Evolutionary conservation across 1,139 yeast genomes (phyloP), one percentile per base, ranked within the genome.

Genomic region (Zygosaccharomyces pseudobailii): DNA sequence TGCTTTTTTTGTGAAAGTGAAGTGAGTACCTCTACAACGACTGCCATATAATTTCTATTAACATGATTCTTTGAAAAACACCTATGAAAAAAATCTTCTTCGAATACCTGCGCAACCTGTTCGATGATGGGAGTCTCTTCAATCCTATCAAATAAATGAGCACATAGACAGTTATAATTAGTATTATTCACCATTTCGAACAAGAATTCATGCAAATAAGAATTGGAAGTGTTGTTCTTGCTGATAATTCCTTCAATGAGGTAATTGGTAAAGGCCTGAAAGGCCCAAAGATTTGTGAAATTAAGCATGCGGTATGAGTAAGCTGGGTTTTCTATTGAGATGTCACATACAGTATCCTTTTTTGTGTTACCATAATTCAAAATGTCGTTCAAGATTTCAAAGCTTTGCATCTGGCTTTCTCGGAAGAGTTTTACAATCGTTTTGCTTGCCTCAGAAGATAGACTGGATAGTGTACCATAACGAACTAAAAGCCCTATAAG

Each of bases 211-310:
- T 48, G 52, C 34, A 55, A 38, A 1, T 40, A 32, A 4, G 45
- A 38, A 17, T 36, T 41, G 10, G 40, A 19, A 13, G 41, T 25
- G 10, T 38, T 42, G 10, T 36, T 36, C 4, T 10, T n/a, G 10
- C 42, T 8, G 10, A 44, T 21, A 8, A 53, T 22, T n/a, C 40
- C 31, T 17, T 50, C 51, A 13, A 61, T 40, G 31, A 51, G 50
- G 42, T 48, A 61, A 24, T 52, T 51, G 2, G 66, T 61, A 33
- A 52, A 55, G 1, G 59, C 57, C 46, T 63, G 66, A 42, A 62
- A 61, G 9, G 62, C 47, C 67, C 66, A 62, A 19, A 62, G 39
- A 45, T 62, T 65, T 6, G 64, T 55, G 46, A 65, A 65, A 44
- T 63, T 63, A 42, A 65, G 49, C 22, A 47, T 47, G 7, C 42